Percentiles rank a stretch among this genome's conserved stretches.
These are phyloP conservation scores for Trichoderma asperellum DNA, from an alignment of 2,329 filamentous ascomycete species.

Conservation along the genomic window DNA sequence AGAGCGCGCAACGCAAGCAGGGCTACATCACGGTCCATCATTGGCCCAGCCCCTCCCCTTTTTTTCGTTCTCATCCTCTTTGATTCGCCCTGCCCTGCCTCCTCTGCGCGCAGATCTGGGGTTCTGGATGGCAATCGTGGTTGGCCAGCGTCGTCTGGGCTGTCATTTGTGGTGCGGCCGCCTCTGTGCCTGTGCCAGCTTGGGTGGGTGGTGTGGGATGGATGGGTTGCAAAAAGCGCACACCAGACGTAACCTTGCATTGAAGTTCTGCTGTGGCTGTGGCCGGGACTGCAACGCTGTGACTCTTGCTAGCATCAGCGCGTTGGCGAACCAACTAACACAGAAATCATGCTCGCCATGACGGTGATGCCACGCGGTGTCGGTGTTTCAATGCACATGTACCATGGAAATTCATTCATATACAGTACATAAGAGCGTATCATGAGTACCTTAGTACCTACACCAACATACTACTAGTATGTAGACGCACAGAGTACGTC, in stretches of 20 bases:
- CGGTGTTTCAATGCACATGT: not conserved
- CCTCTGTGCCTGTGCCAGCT: not conserved
- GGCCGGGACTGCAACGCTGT: slow-evolving; percentile 14
- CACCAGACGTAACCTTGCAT: slow-evolving; percentile 26
- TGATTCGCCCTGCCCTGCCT: not conserved
- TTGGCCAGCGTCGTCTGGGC: slow-evolving; percentile 13
- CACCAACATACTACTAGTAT: too few relatives aligned
- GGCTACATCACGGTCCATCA: not conserved
- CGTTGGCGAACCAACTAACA: not conserved
- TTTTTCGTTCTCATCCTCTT: not conserved
- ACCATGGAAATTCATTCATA: not conserved
- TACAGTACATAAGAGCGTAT: not conserved
- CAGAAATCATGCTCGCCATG: not conserved
- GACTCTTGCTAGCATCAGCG: not conserved
- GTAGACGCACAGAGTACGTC: not conserved
- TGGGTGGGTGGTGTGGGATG: not conserved
- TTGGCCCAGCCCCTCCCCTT: slow-evolving; percentile 15
- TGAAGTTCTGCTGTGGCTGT: slow-evolving; percentile 3
- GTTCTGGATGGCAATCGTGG: slow-evolving; percentile 14
- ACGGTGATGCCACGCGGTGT: not conserved
- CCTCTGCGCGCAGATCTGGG: slow-evolving; percentile 18
- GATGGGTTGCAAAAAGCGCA: slow-evolving; percentile 14
- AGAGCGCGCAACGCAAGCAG: not conserved
- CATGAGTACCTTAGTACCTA: too few relatives aligned
- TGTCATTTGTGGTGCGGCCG: not conserved